A percentile compares a stretch with the other conserved stretches of the same genome.
phyloP scores from a whole-genome alignment of 2,329 filamentous ascomycete genomes.

The Penicillium oxalicum region DNA sequence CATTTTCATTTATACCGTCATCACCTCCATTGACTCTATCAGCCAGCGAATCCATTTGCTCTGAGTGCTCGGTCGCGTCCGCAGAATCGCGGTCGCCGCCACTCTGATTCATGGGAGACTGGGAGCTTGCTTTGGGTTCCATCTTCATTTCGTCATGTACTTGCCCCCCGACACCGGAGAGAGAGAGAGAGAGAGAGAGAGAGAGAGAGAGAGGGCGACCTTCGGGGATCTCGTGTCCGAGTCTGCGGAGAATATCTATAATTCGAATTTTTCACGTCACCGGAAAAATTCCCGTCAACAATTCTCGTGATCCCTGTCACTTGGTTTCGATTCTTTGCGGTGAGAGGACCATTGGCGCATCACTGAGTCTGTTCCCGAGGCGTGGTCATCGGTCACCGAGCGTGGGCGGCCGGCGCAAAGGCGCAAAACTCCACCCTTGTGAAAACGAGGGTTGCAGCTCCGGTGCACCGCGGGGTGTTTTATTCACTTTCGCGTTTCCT shows the following conservation, averaged over 20 bases:
- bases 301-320: slow-evolving; percentile 9
- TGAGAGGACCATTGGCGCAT: slow-evolving; percentile 16
- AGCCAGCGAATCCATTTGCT: slow-evolving; percentile 38
- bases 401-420: slow-evolving; percentile 6
- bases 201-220: neutral
- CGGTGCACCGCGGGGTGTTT: neutral
- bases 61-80: slow-evolving; percentile 31
- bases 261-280: neutral
- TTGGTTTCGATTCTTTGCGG: slow-evolving; percentile 11
- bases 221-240: slow-evolving; percentile 2
- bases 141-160: slow-evolving; percentile 30
- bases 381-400: slow-evolving; percentile 12
- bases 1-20: slow-evolving; percentile 56
- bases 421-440: neutral
- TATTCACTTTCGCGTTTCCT: neutral
- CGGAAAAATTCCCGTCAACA: neutral
- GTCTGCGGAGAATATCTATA: neutral
- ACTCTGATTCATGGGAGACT: slow-evolving; percentile 34
- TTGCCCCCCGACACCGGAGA: slow-evolving; percentile 6
- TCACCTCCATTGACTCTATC: slow-evolving; percentile 43
- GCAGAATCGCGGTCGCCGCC: slow-evolving; percentile 34
- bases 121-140: slow-evolving; percentile 33
- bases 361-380: slow-evolving; percentile 9
- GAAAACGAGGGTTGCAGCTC: slow-evolving; percentile 8
- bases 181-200: neutral